Percentiles rank a stretch among this genome's conserved stretches.
Conservation (phyloP, 2,329 filamentous ascomycete species). For the Fusarium proliferatum region DNA sequence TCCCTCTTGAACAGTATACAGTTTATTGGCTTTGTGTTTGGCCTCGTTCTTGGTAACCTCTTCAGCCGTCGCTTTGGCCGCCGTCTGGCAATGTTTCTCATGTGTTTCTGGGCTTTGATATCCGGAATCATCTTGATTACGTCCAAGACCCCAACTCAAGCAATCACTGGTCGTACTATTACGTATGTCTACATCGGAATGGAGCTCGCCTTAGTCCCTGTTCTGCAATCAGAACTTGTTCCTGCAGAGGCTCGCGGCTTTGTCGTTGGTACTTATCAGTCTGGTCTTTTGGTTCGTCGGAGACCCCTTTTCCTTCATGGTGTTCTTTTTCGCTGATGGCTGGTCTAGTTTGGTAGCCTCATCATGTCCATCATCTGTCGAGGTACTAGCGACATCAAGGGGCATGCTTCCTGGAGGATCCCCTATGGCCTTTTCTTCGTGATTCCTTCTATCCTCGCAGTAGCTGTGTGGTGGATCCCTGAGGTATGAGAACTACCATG, state of each 20-base stretch:
- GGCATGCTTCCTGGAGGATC: slow-evolving; percentile 49
- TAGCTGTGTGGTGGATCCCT: slow-evolving; percentile 7
- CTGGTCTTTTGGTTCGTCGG: background rate
- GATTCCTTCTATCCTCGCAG: slow-evolving; percentile 45
- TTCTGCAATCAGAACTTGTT: slow-evolving; percentile 50
- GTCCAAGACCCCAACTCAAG: slow-evolving; percentile 45
- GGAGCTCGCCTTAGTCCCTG: slow-evolving; percentile 46
- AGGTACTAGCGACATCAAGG: slow-evolving; percentile 45
- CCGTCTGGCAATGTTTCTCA: slow-evolving; percentile 48
- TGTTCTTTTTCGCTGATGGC: background rate
- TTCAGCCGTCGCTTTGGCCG: slow-evolving; percentile 46
- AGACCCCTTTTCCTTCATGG: background rate
- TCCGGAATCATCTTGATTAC: slow-evolving; percentile 49
- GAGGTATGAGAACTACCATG: background rate
- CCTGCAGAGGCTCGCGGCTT: slow-evolving; percentile 45
- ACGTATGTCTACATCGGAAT: slow-evolving; percentile 48
- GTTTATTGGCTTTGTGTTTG: slow-evolving; percentile 49
- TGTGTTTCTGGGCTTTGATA: slow-evolving; percentile 50
- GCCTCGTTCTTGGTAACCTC: slow-evolving; percentile 39
- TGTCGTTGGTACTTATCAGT: slow-evolving; percentile 51
- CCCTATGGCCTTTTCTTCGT: slow-evolving; percentile 51
- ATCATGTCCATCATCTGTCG: slow-evolving; percentile 43
- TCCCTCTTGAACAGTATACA: slow-evolving; percentile 52
- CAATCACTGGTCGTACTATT: slow-evolving; percentile 50
- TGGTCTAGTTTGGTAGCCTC: slow-evolving; percentile 29